Base-by-base conservation (phyloP, 2,329 filamentous ascomycete genomes). In the Fusarium nanum region DNA sequence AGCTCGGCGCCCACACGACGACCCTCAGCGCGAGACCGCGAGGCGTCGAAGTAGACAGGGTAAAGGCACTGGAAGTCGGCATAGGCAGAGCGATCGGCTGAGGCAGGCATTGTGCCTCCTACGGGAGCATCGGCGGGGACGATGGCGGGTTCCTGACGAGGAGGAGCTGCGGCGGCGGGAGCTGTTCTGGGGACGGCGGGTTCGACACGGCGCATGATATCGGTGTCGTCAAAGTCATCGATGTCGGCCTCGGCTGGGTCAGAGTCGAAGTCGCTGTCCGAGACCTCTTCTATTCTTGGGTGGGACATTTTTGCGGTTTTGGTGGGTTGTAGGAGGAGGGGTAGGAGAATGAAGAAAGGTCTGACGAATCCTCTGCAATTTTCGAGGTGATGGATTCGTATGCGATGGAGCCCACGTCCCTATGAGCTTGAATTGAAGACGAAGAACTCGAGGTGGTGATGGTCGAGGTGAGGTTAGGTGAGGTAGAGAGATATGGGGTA, bases 181-280 rank as follows among this genome's bases (percentile, higher is more conserved):
- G 57, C 65, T 65, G 59, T 58, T 50, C 69, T 74, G 53, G 48
- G 77, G 56, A 59, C 76, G 55, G 66, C 64, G 55, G 79, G 75
- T 57, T 76, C 73, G 61, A 82, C 76, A 64, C 80, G 81, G 61
- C 84, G 85, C 66, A 89, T 78, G 76, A 89, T 89, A 79, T 89
- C 87, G 47, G 81, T 76, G 63, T 88, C 87, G 78, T 79, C 78
- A 71, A 89, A 88, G 80, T 89, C 87, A 77, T 88, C 86, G 76
- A 94, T 92, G 82, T 96, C 92, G 80, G 91, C 91, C 82, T 97
- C 94, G 70, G 93, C 92, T 56, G 95, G 93, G 83, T 98, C 95
- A 16, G 92, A 93, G 73, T 88, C 90, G 72, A 86, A 85, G 81
- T 93, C 92, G 80, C 87, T 90, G 84, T 97, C 93, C 64, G 91